Conservation (phyloP, 2,329 filamentous ascomycete genomes). For the Fusarium cyanostomum region DNA sequence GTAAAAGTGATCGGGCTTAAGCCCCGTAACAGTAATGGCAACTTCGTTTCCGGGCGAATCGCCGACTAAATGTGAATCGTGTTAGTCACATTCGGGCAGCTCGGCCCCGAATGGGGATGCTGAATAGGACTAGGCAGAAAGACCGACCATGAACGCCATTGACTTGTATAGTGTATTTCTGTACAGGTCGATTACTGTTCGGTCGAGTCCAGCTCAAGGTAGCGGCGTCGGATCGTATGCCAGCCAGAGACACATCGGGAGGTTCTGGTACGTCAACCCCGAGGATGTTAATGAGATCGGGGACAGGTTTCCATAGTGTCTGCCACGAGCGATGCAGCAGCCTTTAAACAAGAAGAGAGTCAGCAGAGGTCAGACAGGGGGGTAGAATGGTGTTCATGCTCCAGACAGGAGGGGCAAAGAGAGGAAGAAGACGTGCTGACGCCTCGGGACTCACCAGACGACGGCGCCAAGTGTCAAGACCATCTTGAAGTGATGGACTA, state of each 20-base stretch:
- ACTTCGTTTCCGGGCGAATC: conserved; percentile 69
- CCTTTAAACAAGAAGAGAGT: conserved; percentile 58
- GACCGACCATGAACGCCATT: conserved; percentile 87
- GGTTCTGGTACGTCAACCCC: conserved; percentile 93
- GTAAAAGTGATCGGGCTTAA: conserved; percentile 89
- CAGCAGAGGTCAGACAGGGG: conserved; percentile 13
- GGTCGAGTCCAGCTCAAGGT: conserved; percentile 91
- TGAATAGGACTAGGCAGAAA: conserved; percentile 7
- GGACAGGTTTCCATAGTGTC: conserved; percentile 89
- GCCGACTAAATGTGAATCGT: conserved; percentile 67
- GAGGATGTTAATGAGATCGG: conserved; percentile 88
- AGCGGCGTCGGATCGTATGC: conserved; percentile 86
- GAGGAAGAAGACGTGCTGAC: background rate
- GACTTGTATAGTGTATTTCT: conserved; percentile 91
- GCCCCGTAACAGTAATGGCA: conserved; percentile 86
- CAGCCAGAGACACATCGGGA: conserved; percentile 89
- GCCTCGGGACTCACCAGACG: conserved; percentile 57
- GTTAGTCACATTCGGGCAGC: conserved; percentile 20
- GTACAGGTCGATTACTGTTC: conserved; percentile 70
- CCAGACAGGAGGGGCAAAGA: conserved; percentile 1
- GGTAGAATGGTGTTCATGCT: background rate
- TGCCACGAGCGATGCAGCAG: conserved; percentile 86
- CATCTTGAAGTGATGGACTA: conserved; percentile 64
- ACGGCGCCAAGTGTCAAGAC: conserved; percentile 62
- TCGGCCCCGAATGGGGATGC: background rate